These are phyloP conservation scores for Monilinia polystroma DNA, from an alignment of 2,329 filamentous ascomycete genomes.

Conservation along the genomic window DNA sequence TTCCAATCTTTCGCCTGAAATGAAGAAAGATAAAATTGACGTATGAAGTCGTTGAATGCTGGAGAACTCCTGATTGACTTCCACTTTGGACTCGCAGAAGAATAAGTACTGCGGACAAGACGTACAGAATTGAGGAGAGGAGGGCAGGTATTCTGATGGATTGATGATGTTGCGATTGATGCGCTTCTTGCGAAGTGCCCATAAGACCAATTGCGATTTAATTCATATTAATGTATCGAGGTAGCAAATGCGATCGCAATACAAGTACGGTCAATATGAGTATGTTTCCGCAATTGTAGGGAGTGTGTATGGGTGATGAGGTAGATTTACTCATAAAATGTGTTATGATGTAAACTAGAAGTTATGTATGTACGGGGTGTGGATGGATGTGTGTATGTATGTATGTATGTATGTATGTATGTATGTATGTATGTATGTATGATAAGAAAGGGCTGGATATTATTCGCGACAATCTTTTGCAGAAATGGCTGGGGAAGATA, in stretches of 20 bases:
- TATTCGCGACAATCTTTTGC: too few relatives aligned
- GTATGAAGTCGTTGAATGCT: background rate
- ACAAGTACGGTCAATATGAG: background rate
- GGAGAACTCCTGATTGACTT: background rate
- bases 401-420: background rate
- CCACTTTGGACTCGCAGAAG: background rate
- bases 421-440: too few relatives aligned
- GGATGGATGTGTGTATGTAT: too few relatives aligned
- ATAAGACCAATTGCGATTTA: background rate
- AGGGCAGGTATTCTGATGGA: background rate
- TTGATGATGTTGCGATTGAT: background rate
- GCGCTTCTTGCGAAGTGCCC: background rate
- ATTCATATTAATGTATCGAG: background rate
- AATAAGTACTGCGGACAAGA: background rate
- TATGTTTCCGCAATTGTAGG: background rate
- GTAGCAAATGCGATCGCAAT: slow-evolving; percentile 6
- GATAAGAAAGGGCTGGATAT: background rate
- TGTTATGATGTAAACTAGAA: background rate
- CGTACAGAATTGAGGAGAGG: background rate
- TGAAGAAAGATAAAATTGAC: background rate
- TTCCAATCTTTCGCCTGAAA: background rate
- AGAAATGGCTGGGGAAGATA: slow-evolving; percentile 2
- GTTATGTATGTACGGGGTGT: too few relatives aligned
- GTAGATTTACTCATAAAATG: background rate
- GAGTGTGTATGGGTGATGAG: background rate